phyloP scores from a whole-genome alignment of 345 rosid species.

The Nephelium lappaceum region DNA sequence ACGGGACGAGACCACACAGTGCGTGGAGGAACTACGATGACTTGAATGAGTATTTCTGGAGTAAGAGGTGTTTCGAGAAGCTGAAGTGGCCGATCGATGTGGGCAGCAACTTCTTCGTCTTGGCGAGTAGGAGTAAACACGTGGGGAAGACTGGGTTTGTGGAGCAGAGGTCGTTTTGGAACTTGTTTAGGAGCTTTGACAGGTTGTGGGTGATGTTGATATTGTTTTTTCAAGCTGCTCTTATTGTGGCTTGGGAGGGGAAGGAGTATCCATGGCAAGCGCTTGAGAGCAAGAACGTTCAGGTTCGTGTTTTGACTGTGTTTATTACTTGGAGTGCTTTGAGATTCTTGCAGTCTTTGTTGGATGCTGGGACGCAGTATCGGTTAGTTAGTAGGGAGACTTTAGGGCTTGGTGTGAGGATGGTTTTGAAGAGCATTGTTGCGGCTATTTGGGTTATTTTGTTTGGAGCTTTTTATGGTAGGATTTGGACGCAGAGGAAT shows the following conservation, averaged over 20 bases:
- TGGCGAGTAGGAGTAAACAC: slow-evolving; percentile 50
- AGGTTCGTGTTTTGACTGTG: slow-evolving; percentile 69
- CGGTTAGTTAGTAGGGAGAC: slow-evolving; percentile 83
- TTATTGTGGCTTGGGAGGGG: slow-evolving; percentile 74
- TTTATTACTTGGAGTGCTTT: slow-evolving; percentile 88
- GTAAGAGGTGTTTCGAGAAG: slow-evolving; percentile 77
- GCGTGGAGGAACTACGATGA: slow-evolving; percentile 98
- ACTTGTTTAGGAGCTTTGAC: slow-evolving; percentile 83
- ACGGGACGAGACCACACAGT: slow-evolving; percentile 92
- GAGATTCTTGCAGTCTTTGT: slow-evolving; percentile 78
- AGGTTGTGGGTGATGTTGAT: slow-evolving; percentile 84
- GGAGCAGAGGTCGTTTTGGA: slow-evolving; percentile 94
- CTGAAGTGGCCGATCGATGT: slow-evolving; percentile 87
- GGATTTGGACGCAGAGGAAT: slow-evolving; percentile 78
- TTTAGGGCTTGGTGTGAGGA: slow-evolving; percentile 63
- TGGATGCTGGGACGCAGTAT: slow-evolving; percentile 68
- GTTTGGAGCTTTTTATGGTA: slow-evolving; percentile 62
- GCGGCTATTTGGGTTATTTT: slow-evolving; percentile 72
- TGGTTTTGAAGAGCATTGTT: slow-evolving; percentile 71
- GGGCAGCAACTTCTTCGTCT: slow-evolving; percentile 73
- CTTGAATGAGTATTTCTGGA: slow-evolving; percentile 96
- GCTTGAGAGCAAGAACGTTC: slow-evolving; percentile 47
- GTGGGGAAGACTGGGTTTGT: slow-evolving; percentile 98
- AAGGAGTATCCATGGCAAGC: slow-evolving; percentile 66
- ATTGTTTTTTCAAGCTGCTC: slow-evolving; percentile 75